Conservation (phyloP, 495 filamentous ascomycete genomes). For the Hapsidospora chrysogenum region DNA sequence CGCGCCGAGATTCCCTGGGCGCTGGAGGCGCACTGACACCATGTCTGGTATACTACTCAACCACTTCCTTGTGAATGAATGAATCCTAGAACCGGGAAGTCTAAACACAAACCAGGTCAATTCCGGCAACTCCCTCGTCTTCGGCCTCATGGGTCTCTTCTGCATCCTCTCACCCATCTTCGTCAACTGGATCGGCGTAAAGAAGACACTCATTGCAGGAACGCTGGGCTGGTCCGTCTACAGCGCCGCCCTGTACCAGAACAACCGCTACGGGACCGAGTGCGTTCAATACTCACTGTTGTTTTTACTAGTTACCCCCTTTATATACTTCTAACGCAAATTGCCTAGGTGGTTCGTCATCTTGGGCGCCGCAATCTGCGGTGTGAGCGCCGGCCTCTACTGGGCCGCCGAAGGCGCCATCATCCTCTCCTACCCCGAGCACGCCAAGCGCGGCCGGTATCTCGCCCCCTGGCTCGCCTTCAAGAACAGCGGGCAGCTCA, state of each 20-base stretch:
- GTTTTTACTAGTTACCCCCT: no score
- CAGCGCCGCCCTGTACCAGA: slow-evolving; percentile 29
- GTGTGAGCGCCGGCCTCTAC: slow-evolving; percentile 26
- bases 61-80: no score
- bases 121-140: slow-evolving; percentile 32
- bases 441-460: slow-evolving; percentile 26
- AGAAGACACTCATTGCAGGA: slow-evolving; percentile 26
- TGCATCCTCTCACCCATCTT: slow-evolving; percentile 25
- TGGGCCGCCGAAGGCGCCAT: slow-evolving; percentile 34
- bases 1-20: no score
- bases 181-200: slow-evolving; percentile 25
- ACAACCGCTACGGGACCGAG: slow-evolving; percentile 28
- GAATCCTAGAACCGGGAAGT: no score
- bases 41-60: no score
- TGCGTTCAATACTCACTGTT: no score
- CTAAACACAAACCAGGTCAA: slow-evolving; percentile 29
- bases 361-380: slow-evolving; percentile 28
- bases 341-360: slow-evolving; percentile 36
- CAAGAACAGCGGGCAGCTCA: slow-evolving; percentile 29
- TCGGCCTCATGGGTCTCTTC: slow-evolving; percentile 24
- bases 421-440: slow-evolving; percentile 30
- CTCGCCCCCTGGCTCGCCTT: slow-evolving; percentile 34
- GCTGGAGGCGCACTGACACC: no score
- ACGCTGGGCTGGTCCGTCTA: slow-evolving; percentile 31
- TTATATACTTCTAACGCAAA: no score